Conservation (phyloP, 192 early-diverging fungal genomes). For the Paraglomus occultum region DNA sequence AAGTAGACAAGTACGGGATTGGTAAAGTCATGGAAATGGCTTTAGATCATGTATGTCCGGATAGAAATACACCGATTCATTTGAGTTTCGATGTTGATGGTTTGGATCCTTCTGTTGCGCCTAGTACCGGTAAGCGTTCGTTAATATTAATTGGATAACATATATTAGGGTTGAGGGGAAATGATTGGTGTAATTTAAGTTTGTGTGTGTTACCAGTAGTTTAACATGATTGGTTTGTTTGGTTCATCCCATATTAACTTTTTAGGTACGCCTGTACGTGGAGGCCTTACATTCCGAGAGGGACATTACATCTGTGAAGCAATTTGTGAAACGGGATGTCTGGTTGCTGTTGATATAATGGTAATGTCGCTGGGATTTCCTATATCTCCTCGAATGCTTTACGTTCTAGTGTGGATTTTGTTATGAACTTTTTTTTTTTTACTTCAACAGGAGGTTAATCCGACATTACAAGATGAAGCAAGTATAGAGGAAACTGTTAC, state of each 20-base stretch:
- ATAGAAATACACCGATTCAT: constrained; percentile 75
- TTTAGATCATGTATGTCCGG: constrained; percentile 80
- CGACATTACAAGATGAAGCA: constrained; percentile 74
- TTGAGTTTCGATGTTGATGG: constrained; percentile 95
- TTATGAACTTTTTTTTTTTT: background rate
- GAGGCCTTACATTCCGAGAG: constrained; percentile 93
- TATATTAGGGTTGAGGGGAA: background rate
- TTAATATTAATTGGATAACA: background rate
- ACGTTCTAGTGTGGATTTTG: background rate
- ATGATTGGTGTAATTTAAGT: background rate
- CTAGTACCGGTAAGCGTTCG: constrained; percentile 62
- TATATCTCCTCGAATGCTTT: too few relatives aligned
- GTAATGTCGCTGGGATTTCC: background rate
- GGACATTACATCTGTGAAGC: constrained; percentile 97
- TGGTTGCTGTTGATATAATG: constrained; percentile 91
- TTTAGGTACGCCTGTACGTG: constrained; percentile 92
- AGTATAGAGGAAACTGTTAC: constrained; percentile 80
- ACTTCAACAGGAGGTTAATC: constrained; percentile 79
- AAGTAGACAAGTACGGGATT: constrained; percentile 94
- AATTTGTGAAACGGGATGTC: constrained; percentile 78
- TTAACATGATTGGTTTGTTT: background rate
- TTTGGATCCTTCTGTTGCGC: constrained; percentile 90
- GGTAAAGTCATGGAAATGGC: constrained; percentile 91
- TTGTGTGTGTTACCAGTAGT: background rate
- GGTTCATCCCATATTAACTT: background rate